Conservation (phyloP, 1,139 yeast genomes). For the Kodamaea ohmeri region DNA sequence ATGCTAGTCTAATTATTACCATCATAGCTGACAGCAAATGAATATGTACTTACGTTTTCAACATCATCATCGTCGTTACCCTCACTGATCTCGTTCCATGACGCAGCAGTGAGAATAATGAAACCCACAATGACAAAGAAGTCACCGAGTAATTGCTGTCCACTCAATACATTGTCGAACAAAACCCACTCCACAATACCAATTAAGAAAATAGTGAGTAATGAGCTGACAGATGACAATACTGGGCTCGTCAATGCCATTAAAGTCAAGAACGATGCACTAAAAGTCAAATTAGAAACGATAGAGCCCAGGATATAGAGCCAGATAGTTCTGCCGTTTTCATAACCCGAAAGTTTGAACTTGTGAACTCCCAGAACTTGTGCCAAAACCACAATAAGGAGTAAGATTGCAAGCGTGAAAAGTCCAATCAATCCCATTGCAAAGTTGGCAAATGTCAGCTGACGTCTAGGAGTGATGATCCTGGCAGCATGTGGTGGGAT, state of each 20-base stretch:
- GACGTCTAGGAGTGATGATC: conserved; percentile 46
- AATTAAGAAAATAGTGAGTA: conserved; percentile 74
- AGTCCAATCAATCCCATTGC: conserved; percentile 57
- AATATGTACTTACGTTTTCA: conserved; percentile 43
- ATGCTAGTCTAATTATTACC: conserved; percentile 9
- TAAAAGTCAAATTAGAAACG: conserved; percentile 62
- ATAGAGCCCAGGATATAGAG: conserved; percentile 49
- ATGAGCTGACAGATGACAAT: conserved; percentile 75
- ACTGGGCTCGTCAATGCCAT: conserved; percentile 89
- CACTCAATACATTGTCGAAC: conserved; percentile 55
- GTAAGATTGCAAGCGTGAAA: conserved; percentile 51
- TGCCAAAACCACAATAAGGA: conserved; percentile 48
- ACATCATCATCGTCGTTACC: conserved; percentile 60
- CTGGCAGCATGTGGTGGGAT: conserved; percentile 58
- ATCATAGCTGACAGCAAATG: conserved; percentile 41
- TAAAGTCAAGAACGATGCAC: conserved; percentile 69
- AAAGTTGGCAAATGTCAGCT: conserved; percentile 47
- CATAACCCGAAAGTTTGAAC: conserved; percentile 52
- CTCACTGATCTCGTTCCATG: conserved; percentile 71
- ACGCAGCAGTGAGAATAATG: conserved; percentile 63
- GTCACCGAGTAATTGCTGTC: conserved; percentile 55
- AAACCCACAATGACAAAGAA: conserved; percentile 65
- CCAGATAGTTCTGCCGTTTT: conserved; percentile 41
- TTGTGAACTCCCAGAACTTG: conserved; percentile 57
- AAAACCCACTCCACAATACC: conserved; percentile 75